Conservation (phyloP, 768 basidiomycete species). For the Guyanaporus albipodus region DNA sequence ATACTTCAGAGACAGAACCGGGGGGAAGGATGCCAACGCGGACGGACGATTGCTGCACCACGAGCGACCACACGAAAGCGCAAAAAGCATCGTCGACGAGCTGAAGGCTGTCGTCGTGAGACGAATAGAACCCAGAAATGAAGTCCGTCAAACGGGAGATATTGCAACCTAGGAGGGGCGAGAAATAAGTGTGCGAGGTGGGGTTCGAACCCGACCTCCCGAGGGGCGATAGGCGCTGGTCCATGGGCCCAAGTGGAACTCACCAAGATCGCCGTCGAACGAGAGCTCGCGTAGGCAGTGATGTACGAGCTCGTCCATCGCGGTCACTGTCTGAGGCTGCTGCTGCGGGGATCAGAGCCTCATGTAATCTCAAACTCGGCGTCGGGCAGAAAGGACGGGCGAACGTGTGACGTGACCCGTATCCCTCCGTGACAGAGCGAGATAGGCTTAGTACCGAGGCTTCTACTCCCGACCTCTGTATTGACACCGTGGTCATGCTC, state of each 20-base stretch:
- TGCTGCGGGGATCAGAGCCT: not conserved
- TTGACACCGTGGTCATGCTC: not conserved
- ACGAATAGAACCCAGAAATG: constrained; percentile 59
- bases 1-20: constrained; percentile 61
- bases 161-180: constrained; percentile 55
- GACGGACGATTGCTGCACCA: constrained; percentile 72
- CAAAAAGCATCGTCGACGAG: constrained; percentile 71
- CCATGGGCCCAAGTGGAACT: constrained; percentile 30
- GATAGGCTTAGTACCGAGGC: not conserved
- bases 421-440: not conserved
- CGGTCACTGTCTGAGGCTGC: not conserved
- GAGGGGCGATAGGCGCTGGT: not conserved
- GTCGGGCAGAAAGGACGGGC: constrained; percentile 5
- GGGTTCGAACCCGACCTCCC: constrained; percentile 44
- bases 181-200: constrained; percentile 27
- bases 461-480: not conserved
- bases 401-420: constrained; percentile 15
- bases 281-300: constrained; percentile 83
- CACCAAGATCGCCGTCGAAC: constrained; percentile 89
- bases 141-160: constrained; percentile 70
- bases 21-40: constrained; percentile 67
- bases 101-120: constrained; percentile 41
- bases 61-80: constrained; percentile 77
- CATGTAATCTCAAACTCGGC: not conserved
- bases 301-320: constrained; percentile 78